These are phyloP conservation scores for Teratosphaeria viscida DNA, from an alignment of 2,329 filamentous ascomycete species.

Conservation along the genomic window DNA sequence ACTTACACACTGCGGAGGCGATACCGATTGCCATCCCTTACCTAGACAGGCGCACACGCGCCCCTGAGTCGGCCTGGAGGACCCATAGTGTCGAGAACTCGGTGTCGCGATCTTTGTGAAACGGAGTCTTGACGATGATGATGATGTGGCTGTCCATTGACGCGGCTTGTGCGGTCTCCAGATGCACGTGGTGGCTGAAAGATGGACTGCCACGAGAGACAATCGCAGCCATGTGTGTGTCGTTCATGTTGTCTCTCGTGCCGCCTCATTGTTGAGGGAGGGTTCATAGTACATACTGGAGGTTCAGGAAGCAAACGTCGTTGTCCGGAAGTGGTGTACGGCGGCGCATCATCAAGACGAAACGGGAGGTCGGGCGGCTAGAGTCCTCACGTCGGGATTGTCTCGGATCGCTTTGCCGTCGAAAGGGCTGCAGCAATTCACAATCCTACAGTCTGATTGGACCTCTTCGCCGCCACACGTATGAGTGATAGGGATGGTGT, in stretches of 20 bases:
- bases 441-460: too few relatives aligned
- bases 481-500: not conserved
- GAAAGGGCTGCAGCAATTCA: too few relatives aligned
- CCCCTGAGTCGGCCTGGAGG: not conserved
- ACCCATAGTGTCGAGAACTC: not conserved
- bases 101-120: not conserved
- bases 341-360: not conserved
- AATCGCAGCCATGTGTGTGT: not conserved
- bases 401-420: not conserved
- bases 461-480: too few relatives aligned
- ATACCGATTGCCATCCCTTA: not conserved
- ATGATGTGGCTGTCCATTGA: not conserved
- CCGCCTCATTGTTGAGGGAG: not conserved
- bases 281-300: not conserved
- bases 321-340: not conserved
- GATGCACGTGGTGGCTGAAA: not conserved
- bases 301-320: not conserved
- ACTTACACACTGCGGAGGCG: not conserved
- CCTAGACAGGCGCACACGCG: not conserved
- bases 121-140: not conserved
- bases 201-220: not conserved
- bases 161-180: not conserved
- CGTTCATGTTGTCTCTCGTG: not conserved
- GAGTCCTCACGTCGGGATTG: not conserved
- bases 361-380: not conserved